phyloP scores from a whole-genome alignment of 2,329 filamentous ascomycete species.

The Aphanoascus verrucosus region DNA sequence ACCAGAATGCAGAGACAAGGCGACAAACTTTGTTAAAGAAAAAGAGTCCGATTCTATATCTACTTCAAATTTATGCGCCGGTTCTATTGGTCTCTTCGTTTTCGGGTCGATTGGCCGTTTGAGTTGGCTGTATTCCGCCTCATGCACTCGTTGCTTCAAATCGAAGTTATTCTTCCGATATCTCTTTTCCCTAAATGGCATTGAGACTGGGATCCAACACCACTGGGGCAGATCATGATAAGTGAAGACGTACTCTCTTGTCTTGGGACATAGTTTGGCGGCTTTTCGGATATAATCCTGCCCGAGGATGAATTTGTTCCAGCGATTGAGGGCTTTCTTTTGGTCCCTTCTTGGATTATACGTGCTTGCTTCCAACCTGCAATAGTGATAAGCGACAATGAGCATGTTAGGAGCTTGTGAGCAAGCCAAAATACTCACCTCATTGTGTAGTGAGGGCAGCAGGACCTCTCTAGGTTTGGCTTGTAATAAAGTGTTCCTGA shows the following conservation, averaged over 20 bases:
- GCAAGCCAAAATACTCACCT: slow-evolving; percentile 24
- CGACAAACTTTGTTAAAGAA: slow-evolving; percentile 36
- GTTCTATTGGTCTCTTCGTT: slow-evolving; percentile 36
- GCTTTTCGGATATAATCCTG: slow-evolving; percentile 38
- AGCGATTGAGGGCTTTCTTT: slow-evolving; percentile 39
- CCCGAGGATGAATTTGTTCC: slow-evolving; percentile 40
- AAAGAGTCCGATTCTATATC: slow-evolving; percentile 39
- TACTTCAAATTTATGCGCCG: slow-evolving; percentile 41
- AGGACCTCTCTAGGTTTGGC: slow-evolving; percentile 57
- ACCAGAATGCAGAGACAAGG: background rate
- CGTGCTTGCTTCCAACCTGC: slow-evolving; percentile 33
- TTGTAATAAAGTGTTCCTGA: slow-evolving; percentile 42
- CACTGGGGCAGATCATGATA: background rate
- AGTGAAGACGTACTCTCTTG: slow-evolving; percentile 31
- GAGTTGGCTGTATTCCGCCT: slow-evolving; percentile 36
- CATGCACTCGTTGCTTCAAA: slow-evolving; percentile 32
- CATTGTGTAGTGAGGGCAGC: slow-evolving; percentile 69
- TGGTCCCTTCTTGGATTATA: slow-evolving; percentile 39
- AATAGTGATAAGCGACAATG: background rate
- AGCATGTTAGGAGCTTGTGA: background rate
- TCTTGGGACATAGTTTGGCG: slow-evolving; percentile 36
- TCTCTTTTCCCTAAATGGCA: slow-evolving; percentile 33
- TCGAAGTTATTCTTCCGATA: slow-evolving; percentile 36
- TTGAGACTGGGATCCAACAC: background rate
- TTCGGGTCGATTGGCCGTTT: slow-evolving; percentile 36